These are phyloP conservation scores for Floccularia luteovirens DNA, from an alignment of 768 basidiomycete genomes.

Conservation along the genomic window DNA sequence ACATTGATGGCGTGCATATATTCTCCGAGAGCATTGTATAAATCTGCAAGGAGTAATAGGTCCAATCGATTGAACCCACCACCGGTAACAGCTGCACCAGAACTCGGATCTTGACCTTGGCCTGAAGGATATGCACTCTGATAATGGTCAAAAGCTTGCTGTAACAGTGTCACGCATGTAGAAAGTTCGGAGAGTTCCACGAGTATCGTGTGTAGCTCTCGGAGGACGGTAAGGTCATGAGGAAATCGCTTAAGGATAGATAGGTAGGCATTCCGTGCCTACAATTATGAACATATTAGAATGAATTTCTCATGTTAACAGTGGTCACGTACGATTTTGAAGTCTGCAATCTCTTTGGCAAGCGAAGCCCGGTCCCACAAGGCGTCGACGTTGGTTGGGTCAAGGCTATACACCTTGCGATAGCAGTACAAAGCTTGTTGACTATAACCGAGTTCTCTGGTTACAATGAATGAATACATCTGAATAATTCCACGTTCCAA, in stretches of 20 bases:
- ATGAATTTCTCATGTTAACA: no score
- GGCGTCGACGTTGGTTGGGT: constrained; percentile 77
- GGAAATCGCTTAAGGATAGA: constrained; percentile 70
- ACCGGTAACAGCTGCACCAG: constrained; percentile 21
- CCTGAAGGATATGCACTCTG: constrained; percentile 39
- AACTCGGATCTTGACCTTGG: constrained; percentile 19
- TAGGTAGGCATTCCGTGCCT: constrained; percentile 60
- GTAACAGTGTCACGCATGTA: constrained; percentile 60
- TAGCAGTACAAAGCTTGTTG: constrained; percentile 93
- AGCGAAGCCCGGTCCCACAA: constrained; percentile 86
- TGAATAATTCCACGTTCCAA: neutral
- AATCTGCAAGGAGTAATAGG: constrained; percentile 79
- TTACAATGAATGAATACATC: neutral
- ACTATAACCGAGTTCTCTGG: constrained; percentile 64
- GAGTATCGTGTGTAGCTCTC: constrained; percentile 71
- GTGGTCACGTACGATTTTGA: constrained; percentile 44
- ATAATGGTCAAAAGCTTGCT: constrained; percentile 69
- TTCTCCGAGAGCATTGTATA: constrained; percentile 66
- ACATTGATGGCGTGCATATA: constrained; percentile 60
- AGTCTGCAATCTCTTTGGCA: constrained; percentile 68
- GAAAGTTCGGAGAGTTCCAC: constrained; percentile 64
- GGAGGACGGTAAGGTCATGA: constrained; percentile 72
- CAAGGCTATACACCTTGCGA: constrained; percentile 69
- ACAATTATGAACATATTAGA: constrained; percentile 1
- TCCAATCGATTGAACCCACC: constrained; percentile 59